phyloP scores from a whole-genome alignment of 495 filamentous ascomycete genomes.

The Daldinia grandis region DNA sequence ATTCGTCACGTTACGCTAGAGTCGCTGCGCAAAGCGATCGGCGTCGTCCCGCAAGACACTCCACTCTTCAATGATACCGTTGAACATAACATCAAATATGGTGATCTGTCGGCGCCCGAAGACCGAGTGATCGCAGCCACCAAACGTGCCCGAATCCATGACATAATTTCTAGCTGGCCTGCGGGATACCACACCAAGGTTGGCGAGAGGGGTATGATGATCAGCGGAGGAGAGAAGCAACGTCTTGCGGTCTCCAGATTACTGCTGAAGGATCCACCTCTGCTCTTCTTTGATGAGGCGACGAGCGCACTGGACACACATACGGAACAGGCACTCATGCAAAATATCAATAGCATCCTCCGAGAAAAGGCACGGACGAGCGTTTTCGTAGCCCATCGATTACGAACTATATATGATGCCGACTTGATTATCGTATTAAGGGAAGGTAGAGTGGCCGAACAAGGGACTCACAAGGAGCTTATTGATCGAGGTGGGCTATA shows the following conservation, averaged over 20 bases:
- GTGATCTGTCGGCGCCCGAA: slow-evolving; percentile 78
- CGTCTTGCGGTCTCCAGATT: slow-evolving; percentile 86
- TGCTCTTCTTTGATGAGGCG: slow-evolving; percentile 98
- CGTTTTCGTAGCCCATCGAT: slow-evolving; percentile 90
- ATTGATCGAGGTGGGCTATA: slow-evolving; percentile 85
- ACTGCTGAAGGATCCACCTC: slow-evolving; percentile 88
- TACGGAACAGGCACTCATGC: slow-evolving; percentile 89
- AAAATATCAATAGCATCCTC: slow-evolving; percentile 93
- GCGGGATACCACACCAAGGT: slow-evolving; percentile 92
- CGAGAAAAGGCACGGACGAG: slow-evolving; percentile 89
- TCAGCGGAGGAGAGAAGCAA: slow-evolving; percentile 96
- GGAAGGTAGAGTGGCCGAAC: slow-evolving; percentile 83
- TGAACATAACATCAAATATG: slow-evolving; percentile 94
- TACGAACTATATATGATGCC: slow-evolving; percentile 93
- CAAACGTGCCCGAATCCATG: slow-evolving; percentile 81
- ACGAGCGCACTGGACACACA: slow-evolving; percentile 96
- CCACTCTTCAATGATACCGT: slow-evolving; percentile 96
- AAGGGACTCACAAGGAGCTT: slow-evolving; percentile 84
- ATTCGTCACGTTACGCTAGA: slow-evolving; percentile 83
- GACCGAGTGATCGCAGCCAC: slow-evolving; percentile 80
- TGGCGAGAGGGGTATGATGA: slow-evolving; percentile 98
- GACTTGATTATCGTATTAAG: slow-evolving; percentile 93
- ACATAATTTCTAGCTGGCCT: slow-evolving; percentile 78
- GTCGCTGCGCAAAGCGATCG: slow-evolving; percentile 84
- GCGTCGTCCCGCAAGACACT: slow-evolving; percentile 97